Evolutionary conservation across 176 grass and related monocot genomes (phyloP), one percentile per base, ranked within the genome.

Genomic region (Musa schizocarpa): DNA sequence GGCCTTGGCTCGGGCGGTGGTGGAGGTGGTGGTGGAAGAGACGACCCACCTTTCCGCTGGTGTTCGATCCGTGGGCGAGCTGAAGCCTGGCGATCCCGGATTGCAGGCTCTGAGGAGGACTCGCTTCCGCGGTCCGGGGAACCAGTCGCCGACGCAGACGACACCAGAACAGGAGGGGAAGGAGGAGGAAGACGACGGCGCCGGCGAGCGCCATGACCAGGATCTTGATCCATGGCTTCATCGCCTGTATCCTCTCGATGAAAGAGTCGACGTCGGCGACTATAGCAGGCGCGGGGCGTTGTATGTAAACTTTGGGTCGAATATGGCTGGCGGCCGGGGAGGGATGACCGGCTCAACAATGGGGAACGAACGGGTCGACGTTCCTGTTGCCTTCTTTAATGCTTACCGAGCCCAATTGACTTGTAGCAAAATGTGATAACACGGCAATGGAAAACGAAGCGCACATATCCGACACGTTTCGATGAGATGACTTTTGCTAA

Each of bases 21-120:
- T 71, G 63, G 73, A 91, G 81, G 77, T 89, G 13, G 74, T 87
- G 94, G 63, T 87, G 86, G 79, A 95, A 92, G 0, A 85, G 79
- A 67, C 92, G 52, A 23, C 91, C 85, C 0, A 75, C 71, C 80
- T 87, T 89, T 11, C 49, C 21, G 20, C 74, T 81, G 65, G 88
- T 78, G 5, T 81, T 55, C 11, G 86, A 74, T 58, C 65, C 79
- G 78, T 83, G 79, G 74, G 71, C 16, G 29, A 75, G 54, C 71
- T 79, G 77, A 12, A 89, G 61, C 82, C 83, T 85, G n/a, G 72
- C 54, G 29, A 89, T 63, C 50, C 82, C 80, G 1, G 80, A 82
- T 20, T 82, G 83, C 19, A 73, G 69, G 0, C 14, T 83, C 13
- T 77, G 59, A 6, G 34, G 34, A 43, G 34, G 34, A 43, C 34